Conservation (phyloP, 2,329 filamentous ascomycete genomes). For the Hawksworthiomyces lignivorus region DNA sequence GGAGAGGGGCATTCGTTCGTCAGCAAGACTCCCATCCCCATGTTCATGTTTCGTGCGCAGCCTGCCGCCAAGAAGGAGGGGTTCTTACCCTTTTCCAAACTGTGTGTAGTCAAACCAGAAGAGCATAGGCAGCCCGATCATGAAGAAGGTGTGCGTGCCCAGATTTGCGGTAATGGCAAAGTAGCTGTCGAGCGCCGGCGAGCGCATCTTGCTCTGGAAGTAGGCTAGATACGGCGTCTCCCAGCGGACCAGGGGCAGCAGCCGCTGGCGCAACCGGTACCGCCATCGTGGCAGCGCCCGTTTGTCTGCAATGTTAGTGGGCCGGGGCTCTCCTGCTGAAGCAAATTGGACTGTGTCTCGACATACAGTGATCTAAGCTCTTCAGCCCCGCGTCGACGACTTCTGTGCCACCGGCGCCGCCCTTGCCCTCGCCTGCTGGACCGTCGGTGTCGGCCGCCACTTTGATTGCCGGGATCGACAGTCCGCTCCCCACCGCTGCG, state of each 20-base stretch:
- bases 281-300: conserved; percentile 80
- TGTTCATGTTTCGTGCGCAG: too few relatives aligned
- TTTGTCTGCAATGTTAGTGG: conserved; percentile 52
- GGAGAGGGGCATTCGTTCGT: too few relatives aligned
- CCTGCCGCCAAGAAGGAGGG: too few relatives aligned
- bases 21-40: too few relatives aligned
- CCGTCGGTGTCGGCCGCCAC: conserved; percentile 24
- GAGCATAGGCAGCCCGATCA: conserved; percentile 86
- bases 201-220: conserved; percentile 72
- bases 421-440: conserved; percentile 16
- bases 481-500: conserved; percentile 34
- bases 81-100: conserved; percentile 74
- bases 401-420: background rate
- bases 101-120: conserved; percentile 92
- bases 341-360: too few relatives aligned
- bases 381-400: conserved; percentile 66
- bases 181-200: conserved; percentile 84
- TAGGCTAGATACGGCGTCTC: conserved; percentile 91
- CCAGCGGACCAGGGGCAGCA: conserved; percentile 83
- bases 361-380: conserved; percentile 70
- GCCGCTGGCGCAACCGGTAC: conserved; percentile 70
- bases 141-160: conserved; percentile 97
- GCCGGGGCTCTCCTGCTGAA: background rate
- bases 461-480: conserved; percentile 33
- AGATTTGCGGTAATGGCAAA: conserved; percentile 96